Evolutionary conservation across 2,329 filamentous ascomycete species (phyloP), one percentile per base, ranked within the genome.

Genomic region (Trichoderma breve): DNA sequence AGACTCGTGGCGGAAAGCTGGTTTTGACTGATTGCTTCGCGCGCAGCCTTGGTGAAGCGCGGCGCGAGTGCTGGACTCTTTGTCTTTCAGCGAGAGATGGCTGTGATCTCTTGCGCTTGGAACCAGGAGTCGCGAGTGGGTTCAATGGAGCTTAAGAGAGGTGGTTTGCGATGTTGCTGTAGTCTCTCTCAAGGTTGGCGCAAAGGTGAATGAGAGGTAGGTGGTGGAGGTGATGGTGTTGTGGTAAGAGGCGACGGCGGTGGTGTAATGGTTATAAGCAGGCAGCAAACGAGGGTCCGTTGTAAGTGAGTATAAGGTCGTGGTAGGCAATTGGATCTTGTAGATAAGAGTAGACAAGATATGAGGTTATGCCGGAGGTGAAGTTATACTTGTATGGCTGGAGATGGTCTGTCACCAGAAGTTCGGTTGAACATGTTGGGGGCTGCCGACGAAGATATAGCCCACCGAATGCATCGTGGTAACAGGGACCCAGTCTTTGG

Each of bases 371-470:
- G 18, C 26, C 18, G 39, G 39, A 32, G 65, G 53, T 58, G 32
- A 28, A 28, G 53, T 34, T 71, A 61, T 69, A 55, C 32, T 64
- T 62, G 61, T 60, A 51, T 71, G 55, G 34, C 39, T 57, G 43
- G 43, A 26, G 68, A 62, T 69, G 34, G 64, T 71, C 61, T 71
- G 61, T 61, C 53, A 66, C 51, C 58, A 68, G 47, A 66, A 51
- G 43, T 39, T 60, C 51, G 43, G 71, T 70, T 51, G 43, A 61
- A 61, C 47, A 70, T 70, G 65, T 72, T 69, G 71, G 71, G 71
- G 71, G 57, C 71, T 72, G 26, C 65, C 65, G 66, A 70, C 66
- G 53, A 70, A 70, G 65, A 72, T 72, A 72, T 72, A 72, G 71
- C 60, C 71, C 71, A 72, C 70, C 21, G 71, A 36, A n/a, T 34